Evolutionary conservation across 805 yeast species (phyloP), one percentile per base, ranked within the genome.

Genomic region (Barnettozyma sucrosica): DNA sequence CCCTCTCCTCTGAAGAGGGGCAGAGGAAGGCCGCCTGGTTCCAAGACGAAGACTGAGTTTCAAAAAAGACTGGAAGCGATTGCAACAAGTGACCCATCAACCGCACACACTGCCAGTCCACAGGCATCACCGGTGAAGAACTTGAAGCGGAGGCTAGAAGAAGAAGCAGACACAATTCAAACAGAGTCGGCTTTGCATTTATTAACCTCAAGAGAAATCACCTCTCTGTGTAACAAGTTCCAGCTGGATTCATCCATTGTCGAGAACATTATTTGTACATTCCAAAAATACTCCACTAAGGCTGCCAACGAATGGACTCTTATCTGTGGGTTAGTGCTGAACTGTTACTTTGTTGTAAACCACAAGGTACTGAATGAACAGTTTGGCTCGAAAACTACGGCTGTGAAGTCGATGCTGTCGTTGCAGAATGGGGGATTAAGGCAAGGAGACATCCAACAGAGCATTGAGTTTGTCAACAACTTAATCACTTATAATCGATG

Each of bases 261-360:
- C 0, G 66, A 69, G 23, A 64, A 68, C 32, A 68, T 85, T 41
- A 50, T 82, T 9, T 73, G 71, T 36, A 74, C 80, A 1, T 83
- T 74, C 53, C 64, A 71, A 36, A 62, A 68, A 4, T 77, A 79
- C 56, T 70, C 74, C 41, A 71, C 73, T 39, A 77, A 79, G 52
- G 74, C 82, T 36, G 75, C 75, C 32, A 79, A 76, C 49, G 83
- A 81, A 36, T 84, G 89, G 89, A 79, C 80, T 7, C 61, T 85
- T 20, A 76, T 84, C 3, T 81, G 86, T 59, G 90, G 90, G 0
- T 59, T 85, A 51, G 71, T 83, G 1, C 69, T 82, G 32, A 75
- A 82, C 18, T 81, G 83, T 13, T 80, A 79, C 47, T 66, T 71
- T 18, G 69, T 80, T 14, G 69, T 83, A 28, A 80, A 81, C 59